phyloP scores from a whole-genome alignment of 1,284 basidiomycete genomes.

The Trametes pubescens region DNA sequence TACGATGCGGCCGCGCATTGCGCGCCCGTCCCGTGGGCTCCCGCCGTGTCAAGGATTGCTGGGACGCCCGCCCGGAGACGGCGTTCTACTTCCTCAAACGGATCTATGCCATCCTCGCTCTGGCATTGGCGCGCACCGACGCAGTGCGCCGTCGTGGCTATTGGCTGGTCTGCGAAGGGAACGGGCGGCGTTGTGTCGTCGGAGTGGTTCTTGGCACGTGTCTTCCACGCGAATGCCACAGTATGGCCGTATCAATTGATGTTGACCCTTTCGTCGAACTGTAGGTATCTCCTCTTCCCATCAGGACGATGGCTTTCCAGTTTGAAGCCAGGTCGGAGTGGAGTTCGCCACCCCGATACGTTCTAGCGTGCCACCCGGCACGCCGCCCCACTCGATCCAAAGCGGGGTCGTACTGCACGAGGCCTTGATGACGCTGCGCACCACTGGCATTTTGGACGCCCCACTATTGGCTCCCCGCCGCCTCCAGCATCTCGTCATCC shows the following conservation, averaged over 20 bases:
- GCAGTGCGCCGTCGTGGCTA: neutral
- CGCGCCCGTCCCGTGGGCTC: neutral
- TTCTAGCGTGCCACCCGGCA: too few relatives aligned
- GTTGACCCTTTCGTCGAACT: neutral
- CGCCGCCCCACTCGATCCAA: neutral
- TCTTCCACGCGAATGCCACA: neutral
- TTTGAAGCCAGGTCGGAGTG: too few relatives aligned
- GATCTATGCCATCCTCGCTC: neutral
- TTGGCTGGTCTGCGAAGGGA: conserved; percentile 1
- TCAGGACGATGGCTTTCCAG: too few relatives aligned
- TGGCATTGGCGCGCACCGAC: neutral
- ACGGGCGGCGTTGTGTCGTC: neutral
- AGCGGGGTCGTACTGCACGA: neutral
- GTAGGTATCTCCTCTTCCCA: neutral
- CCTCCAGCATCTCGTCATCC: neutral
- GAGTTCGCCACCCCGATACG: too few relatives aligned
- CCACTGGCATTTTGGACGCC: neutral
- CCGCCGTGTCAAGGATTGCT: neutral
- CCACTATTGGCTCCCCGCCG: neutral
- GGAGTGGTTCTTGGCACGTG: neutral
- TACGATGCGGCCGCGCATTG: neutral
- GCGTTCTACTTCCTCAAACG: neutral
- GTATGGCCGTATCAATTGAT: neutral
- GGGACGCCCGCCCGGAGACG: neutral
- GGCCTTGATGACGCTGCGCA: neutral